phyloP scores from a whole-genome alignment of 805 yeast genomes.

The Suhomyces vadensis region DNA sequence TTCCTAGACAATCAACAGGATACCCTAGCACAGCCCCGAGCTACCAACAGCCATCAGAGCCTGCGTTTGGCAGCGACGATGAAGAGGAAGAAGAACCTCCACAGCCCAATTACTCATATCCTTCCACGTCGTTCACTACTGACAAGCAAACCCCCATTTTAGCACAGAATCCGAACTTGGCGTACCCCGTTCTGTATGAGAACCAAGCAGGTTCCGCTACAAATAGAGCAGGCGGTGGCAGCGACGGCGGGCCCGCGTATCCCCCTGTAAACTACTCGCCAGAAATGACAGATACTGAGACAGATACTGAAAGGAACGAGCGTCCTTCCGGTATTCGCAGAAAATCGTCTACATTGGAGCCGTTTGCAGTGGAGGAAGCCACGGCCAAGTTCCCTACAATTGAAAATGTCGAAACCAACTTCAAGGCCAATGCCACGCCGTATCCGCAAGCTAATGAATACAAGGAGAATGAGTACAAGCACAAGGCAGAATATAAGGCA shows the following conservation, averaged over 20 bases:
- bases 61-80: constrained; percentile 10
- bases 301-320: constrained; percentile 7
- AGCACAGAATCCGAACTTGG: constrained; percentile 4
- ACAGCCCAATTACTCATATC: neutral
- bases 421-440: constrained; percentile 7
- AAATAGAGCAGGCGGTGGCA: neutral
- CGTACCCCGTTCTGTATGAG: constrained; percentile 8
- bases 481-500: constrained; percentile 14
- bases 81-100: constrained; percentile 5
- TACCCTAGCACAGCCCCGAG: constrained; percentile 5
- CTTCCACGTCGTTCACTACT: neutral
- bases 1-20: constrained; percentile 10
- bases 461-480: too few species aligned
- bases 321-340: constrained; percentile 10
- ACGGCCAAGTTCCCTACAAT: constrained; percentile 16
- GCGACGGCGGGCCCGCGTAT: constrained; percentile 3
- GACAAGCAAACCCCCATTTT: neutral
- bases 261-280: constrained; percentile 10
- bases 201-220: neutral
- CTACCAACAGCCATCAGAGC: constrained; percentile 13
- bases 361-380: constrained; percentile 17
- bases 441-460: constrained; percentile 4
- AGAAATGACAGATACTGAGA: constrained; percentile 9
- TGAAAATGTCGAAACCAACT: constrained; percentile 14
- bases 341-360: constrained; percentile 13